phyloP scores from a whole-genome alignment of 1,284 basidiomycete species.

The Marasmius oreades region DNA sequence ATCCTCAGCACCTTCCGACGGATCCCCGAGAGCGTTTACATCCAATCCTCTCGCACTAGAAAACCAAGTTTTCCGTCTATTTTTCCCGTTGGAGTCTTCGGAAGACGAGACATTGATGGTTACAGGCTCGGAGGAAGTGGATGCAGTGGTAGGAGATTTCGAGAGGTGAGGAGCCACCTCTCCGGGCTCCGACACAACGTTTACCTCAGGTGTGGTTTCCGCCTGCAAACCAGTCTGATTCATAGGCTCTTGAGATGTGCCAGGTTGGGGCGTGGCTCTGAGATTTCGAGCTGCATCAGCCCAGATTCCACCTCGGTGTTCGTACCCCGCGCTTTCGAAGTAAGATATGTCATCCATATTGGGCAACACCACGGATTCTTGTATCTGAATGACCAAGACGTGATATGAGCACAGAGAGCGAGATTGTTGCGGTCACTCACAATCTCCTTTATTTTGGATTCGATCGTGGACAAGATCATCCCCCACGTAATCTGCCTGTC shows the following conservation, averaged over 20 bases:
- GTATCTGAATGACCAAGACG: constrained; percentile 55
- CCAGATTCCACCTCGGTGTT: constrained; percentile 88
- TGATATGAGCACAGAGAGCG: constrained; percentile 3
- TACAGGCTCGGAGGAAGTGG: background rate
- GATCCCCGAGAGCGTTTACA: constrained; percentile 8
- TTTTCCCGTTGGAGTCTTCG: background rate
- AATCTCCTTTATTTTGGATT: constrained; percentile 84
- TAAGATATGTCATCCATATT: constrained; percentile 98
- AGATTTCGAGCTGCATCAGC: constrained; percentile 66
- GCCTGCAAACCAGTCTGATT: background rate
- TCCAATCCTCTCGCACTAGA: constrained; percentile 33
- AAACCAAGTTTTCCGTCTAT: constrained; percentile 37
- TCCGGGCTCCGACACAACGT: background rate
- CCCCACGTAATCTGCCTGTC: constrained; percentile 91
- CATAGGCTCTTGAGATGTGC: background rate
- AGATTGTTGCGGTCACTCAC: constrained; percentile 47
- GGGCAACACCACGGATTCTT: constrained; percentile 91
- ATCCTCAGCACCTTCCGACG: constrained; percentile 15
- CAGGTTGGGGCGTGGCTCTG: constrained; percentile 13
- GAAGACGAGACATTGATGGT: background rate
- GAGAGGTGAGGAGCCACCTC: background rate
- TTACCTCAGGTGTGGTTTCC: background rate
- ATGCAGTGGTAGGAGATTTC: background rate
- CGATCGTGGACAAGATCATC: constrained; percentile 88
- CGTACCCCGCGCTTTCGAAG: constrained; percentile 74